Percentiles rank a stretch among this genome's conserved stretches.
These are phyloP conservation scores for Chimonanthus praecox DNA, from an alignment of 164 flowering plant species.

Conservation along the genomic window DNA sequence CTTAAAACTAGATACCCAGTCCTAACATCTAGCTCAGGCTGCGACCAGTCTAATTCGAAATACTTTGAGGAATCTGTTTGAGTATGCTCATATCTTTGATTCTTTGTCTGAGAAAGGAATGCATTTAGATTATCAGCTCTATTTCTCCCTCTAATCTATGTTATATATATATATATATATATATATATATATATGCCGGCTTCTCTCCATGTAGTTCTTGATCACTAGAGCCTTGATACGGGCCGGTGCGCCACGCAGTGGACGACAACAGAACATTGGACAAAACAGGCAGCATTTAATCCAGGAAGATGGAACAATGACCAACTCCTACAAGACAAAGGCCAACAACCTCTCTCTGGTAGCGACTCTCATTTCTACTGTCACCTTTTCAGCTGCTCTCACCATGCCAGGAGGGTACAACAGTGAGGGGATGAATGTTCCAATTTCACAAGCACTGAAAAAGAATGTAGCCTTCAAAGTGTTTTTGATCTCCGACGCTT, in stretches of 20 bases:
- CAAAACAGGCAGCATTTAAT: background rate
- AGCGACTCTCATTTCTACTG: constrained; percentile 22
- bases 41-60: too few species aligned
- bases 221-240: constrained; percentile 3
- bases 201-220: background rate
- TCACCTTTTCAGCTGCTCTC: constrained; percentile 23
- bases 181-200: too few species aligned
- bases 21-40: too few species aligned
- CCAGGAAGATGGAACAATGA: background rate
- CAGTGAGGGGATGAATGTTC: background rate
- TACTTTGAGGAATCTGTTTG: too few species aligned
- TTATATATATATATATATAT: too few species aligned
- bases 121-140: too few species aligned
- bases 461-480: constrained; percentile 9
- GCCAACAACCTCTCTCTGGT: constrained; percentile 13
- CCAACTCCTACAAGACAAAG: constrained; percentile 5
- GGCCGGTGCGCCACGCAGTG: background rate
- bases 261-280: background rate
- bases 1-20: too few species aligned
- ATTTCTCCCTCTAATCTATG: too few species aligned
- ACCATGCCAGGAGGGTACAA: constrained; percentile 22
- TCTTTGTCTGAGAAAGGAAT: too few species aligned
- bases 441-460: background rate
- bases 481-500: constrained; percentile 10
- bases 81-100: too few species aligned